phyloP scores from a whole-genome alignment of 306 rosid species.

The Herpetospermum pedunculosum region DNA sequence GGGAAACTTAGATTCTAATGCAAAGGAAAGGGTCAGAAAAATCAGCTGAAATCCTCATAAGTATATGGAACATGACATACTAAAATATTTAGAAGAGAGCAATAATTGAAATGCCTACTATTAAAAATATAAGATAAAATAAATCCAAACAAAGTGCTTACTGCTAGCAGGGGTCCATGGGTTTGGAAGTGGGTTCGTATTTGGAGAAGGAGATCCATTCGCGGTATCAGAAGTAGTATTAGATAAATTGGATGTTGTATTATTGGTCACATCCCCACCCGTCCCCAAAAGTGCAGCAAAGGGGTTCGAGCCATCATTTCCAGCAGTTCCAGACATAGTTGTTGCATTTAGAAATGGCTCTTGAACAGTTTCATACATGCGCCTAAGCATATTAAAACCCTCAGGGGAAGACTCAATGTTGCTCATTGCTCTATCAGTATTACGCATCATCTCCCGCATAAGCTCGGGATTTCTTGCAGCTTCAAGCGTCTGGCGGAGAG shows the following conservation, averaged over 20 bases:
- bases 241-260: slow-evolving; percentile 40
- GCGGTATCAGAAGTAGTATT: slow-evolving; percentile 44
- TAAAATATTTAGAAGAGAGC: background rate
- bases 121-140: background rate
- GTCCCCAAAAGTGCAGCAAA: slow-evolving; percentile 37
- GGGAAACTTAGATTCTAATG: background rate
- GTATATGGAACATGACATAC: background rate
- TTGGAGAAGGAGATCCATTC: slow-evolving; percentile 54
- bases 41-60: background rate
- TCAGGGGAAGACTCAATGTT: slow-evolving; percentile 84
- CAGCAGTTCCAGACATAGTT: slow-evolving; percentile 63
- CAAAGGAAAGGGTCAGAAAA: background rate
- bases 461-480: slow-evolving; percentile 88
- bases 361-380: slow-evolving; percentile 89
- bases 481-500: slow-evolving; percentile 76
- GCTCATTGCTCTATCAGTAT: slow-evolving; percentile 90
- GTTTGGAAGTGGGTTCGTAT: slow-evolving; percentile 87
- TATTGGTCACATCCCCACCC: slow-evolving; percentile 42
- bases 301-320: slow-evolving; percentile 34
- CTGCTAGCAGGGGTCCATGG: slow-evolving; percentile 65
- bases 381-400: slow-evolving; percentile 90
- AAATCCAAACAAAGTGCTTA: slow-evolving; percentile 19
- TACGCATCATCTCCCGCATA: slow-evolving; percentile 96
- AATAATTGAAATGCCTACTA: background rate
- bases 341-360: slow-evolving; percentile 88